Evolutionary conservation across 768 basidiomycete species (phyloP), one percentile per base, ranked within the genome.

Genomic region (Termitomyces sp.): DNA sequence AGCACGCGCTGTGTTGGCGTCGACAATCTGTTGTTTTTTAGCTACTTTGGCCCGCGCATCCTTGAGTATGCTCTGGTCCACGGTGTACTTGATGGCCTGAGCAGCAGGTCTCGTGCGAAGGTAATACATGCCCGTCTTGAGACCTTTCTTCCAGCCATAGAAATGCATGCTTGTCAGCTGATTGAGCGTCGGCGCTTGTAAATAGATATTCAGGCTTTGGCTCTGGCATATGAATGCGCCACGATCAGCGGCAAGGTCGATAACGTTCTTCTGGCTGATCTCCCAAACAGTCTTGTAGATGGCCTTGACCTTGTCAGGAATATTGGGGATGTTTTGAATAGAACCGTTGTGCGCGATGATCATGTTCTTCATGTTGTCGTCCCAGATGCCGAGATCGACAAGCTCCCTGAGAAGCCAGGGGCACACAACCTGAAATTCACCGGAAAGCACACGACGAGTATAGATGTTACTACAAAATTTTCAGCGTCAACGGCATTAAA

Each of bases 281-380:
- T 99, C 96, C 96, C 96, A 99, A 45, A 98, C 96, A n/a, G 96
- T 99, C 79, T 98, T 98, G 85, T 99, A 99, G 75, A 99, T 94
- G 0, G 91, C 90, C 74, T 97, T 98, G 73, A 95, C 80, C 60
- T 97, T 84, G 54, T 85, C 86, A 2, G 96, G 95, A 60, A 98
- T 93, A 44, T 66, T 82, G 25, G 91, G 87, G 61, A 98, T 93
- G 68, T 85, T 91, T 68, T 96, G 93, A 25, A 91, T 71, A 5
- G 88, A 90, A 27, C 89, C 96, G 64, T 94, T 89, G 73, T 96
- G 89, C 15, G 97, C 97, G 62, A 99, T 98, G 72, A 99, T 94
- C 82, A 91, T 88, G 75, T 98, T 95, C 83, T 96, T 97, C 96
- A 98, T 98, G 68, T 91, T 84, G 66, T 99, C 96, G 64, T 98